Conservation (phyloP, 2,329 filamentous ascomycete genomes). For the Dactylonectria macrodidyma region DNA sequence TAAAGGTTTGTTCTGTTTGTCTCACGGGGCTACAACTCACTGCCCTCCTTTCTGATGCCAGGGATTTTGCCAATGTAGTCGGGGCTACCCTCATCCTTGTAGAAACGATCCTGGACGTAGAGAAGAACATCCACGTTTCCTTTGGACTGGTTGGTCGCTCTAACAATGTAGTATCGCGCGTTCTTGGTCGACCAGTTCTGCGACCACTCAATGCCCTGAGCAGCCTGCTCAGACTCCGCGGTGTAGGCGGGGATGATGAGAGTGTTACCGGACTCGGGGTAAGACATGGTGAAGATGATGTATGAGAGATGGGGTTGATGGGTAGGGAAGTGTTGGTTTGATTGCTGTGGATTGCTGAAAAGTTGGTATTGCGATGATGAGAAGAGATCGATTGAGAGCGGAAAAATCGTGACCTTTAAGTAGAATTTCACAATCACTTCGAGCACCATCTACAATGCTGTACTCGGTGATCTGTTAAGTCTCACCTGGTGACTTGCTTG, state of each 20-base stretch:
- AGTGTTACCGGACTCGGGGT: slow-evolving; percentile 23
- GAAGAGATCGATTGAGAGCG: background rate
- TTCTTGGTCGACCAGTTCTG: slow-evolving; percentile 29
- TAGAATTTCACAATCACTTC: background rate
- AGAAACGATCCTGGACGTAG: slow-evolving; percentile 35
- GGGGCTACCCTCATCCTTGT: slow-evolving; percentile 24
- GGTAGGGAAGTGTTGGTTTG: background rate
- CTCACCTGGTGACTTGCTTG: background rate
- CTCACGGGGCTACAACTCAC: slow-evolving; percentile 14
- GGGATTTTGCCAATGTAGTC: slow-evolving; percentile 32
- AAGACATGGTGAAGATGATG: slow-evolving; percentile 27
- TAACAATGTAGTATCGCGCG: slow-evolving; percentile 36
- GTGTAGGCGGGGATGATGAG: slow-evolving; percentile 32
- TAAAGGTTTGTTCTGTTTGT: too few species aligned
- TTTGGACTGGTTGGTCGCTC: slow-evolving; percentile 34
- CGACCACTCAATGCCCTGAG: slow-evolving; percentile 31
- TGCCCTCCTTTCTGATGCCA: slow-evolving; percentile 27
- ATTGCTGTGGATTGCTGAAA: background rate
- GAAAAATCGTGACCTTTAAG: background rate
- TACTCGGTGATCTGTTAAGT: background rate
- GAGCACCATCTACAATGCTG: too few species aligned
- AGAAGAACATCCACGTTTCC: slow-evolving; percentile 28
- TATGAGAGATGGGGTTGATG: background rate
- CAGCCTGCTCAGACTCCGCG: slow-evolving; percentile 26
- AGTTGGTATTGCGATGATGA: background rate